Evolutionary conservation across 208 protist species (phyloP), one percentile per base, ranked within the genome.

Genomic region (Eutreptiella sp.): DNA sequence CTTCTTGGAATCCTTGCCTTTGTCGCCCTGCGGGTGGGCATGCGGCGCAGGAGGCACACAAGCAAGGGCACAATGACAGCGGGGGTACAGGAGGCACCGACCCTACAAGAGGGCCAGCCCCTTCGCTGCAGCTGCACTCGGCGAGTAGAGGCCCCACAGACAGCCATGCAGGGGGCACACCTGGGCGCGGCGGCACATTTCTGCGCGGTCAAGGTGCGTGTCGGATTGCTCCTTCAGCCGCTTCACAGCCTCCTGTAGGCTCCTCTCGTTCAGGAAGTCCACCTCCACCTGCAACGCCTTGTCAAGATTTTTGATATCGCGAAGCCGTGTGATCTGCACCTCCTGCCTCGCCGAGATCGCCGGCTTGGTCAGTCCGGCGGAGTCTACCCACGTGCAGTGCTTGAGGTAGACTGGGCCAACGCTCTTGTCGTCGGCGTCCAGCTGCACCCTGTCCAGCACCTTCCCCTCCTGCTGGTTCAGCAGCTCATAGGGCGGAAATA

Each of bases 171-270:
- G 21, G 34, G 11, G 5, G 9, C 7, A 23, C 14, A 26, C n/a
- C 34, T 66, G 5, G 16, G 9, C 24, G 9, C 32, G 4, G n/a
- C 16, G 11, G n/a, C 31, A 59, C 14, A 38, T 38, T 3, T 11
- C 16, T 4, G 54, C 54, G 24, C 68, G 36, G 16, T 55, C 16
- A 27, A 62, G 21, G 24, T 68, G 66, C 34, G 36, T 32, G 3
- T 35, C 66, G 7, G 35, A 28, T 35, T 73, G 68, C 31, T 73
- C 66, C 23, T 47, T 53, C 3, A 65, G 31, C 5, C 68, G 42
- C 45, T 73, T 38, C 0, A 14, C 24, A 32, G 58, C 63, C 43
- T 73, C 41, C 33, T 62, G 55, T n/a, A 62, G 41, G 24, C 73
- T 55, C 7, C 16, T 71, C 9, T 61, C 46, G 3, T 60, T 21